Base-by-base conservation (phyloP, 2,329 filamentous ascomycete genomes). In the Colletotrichum spinosum region DNA sequence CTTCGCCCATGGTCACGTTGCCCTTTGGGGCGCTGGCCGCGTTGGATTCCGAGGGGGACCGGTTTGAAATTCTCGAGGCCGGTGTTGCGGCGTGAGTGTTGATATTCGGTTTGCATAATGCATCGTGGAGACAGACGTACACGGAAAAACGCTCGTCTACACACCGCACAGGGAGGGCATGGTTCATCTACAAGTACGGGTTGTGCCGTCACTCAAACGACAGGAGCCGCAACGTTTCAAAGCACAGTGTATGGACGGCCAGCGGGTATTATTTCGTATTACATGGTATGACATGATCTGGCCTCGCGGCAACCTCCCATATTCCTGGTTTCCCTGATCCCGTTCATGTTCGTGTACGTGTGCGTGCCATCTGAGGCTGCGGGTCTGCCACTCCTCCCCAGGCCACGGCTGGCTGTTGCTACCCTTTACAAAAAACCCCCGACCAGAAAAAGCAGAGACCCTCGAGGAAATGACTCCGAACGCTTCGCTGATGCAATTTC, bases 1-100 rank as follows among this genome's bases (percentile, higher is more conserved):
- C 80, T 0, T 72, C 71, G 8, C 80, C 81, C 0, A 74, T 81
- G 69, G 71, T 82, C 6, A 83, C 81, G 0, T 61, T 83, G 34
- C 80, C 79, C 0, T 76, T 71, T 46, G 79, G 79, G 69, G 73
- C 74, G 1, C 45, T 80, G 65, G 79, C 72, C 13, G 67, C 70
- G 37, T 55, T 82, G 44, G 79, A 82, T 66, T 78, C 77, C 0
- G 77, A 76, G 15, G 72, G 58, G 10, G 77, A 80, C 17, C 69
- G 68, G 15, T 81, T 81, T 69, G 60, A 71, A 25, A 69, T 81
- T 0, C 34, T 72, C 8, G 74, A 76, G 50, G 11, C 72, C 2
- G 60, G 33, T 8, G 67, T 69, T 3, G 17, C 17, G 17, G 17
- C 17, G 17, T 17, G 17, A 17, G 17, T 2, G 17, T 17, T 17